Percentiles rank a stretch among this genome's conserved stretches.
Conservation (phyloP, 768 basidiomycete genomes). For the Lepiota venenata region DNA sequence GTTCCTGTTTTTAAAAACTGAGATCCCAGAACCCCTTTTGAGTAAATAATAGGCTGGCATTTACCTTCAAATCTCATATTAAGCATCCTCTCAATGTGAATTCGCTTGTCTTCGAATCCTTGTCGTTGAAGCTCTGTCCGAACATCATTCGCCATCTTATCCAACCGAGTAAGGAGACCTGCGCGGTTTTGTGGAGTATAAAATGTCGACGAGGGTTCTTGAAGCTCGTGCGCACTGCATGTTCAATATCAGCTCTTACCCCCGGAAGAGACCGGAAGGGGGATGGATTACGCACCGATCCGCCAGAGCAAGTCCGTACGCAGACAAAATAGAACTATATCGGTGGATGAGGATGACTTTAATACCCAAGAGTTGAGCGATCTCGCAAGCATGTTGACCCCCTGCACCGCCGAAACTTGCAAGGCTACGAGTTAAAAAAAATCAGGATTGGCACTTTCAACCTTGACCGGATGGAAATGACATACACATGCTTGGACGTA, state of each 20-base stretch:
- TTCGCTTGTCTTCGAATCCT: constrained; percentile 74
- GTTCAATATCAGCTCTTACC: background rate
- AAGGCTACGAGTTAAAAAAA: constrained; percentile 40
- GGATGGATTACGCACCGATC: constrained; percentile 44
- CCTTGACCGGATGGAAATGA: background rate
- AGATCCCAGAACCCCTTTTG: background rate
- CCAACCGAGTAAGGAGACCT: constrained; percentile 60
- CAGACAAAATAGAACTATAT: constrained; percentile 90
- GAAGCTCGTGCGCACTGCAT: constrained; percentile 76
- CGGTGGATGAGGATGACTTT: constrained; percentile 85
- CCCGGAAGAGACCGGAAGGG: background rate
- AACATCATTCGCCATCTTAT: constrained; percentile 64
- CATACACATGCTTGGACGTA: constrained; percentile 67
- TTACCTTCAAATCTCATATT: constrained; percentile 82
- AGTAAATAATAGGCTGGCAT: background rate
- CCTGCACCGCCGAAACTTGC: constrained; percentile 90
- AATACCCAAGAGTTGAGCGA: constrained; percentile 83
- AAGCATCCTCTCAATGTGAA: constrained; percentile 76
- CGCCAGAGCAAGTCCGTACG: constrained; percentile 91
- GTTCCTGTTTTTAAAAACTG: constrained; percentile 49
- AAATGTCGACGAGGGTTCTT: constrained; percentile 85
- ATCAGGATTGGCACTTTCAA: background rate
- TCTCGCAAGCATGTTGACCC: constrained; percentile 92
- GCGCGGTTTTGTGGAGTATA: constrained; percentile 59
- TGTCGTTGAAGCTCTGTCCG: constrained; percentile 66